These are phyloP conservation scores for Sclerotinia trifoliorum DNA, from an alignment of 2,329 filamentous ascomycete species.

Conservation along the genomic window DNA sequence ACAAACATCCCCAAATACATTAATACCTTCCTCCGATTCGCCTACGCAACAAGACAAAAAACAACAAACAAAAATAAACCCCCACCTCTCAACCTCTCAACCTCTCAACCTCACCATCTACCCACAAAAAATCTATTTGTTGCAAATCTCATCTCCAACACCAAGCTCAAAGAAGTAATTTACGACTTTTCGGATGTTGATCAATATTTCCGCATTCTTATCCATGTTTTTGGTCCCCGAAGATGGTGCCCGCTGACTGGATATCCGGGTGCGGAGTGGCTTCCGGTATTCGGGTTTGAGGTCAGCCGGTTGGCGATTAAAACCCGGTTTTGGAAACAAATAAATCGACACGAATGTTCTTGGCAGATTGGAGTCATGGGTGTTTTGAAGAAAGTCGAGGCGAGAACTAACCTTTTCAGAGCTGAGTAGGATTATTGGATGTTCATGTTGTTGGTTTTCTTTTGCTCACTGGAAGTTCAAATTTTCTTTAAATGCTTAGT, in stretches of 20 bases:
- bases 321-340: neutral
- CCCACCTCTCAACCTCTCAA: neutral
- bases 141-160: neutral
- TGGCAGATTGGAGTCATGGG: neutral
- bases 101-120: neutral
- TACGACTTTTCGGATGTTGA: neutral
- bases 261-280: neutral
- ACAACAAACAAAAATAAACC: neutral
- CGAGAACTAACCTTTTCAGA: no score
- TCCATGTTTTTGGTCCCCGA: neutral
- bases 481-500: no score
- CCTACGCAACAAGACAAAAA: neutral
- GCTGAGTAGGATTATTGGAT: neutral
- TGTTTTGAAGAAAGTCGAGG: neutral
- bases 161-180: neutral
- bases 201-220: neutral
- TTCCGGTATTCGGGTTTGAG: neutral
- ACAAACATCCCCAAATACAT: no score
- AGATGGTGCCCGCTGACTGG: neutral
- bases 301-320: neutral
- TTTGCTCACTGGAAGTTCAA: no score
- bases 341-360: no score
- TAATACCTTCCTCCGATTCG: neutral
- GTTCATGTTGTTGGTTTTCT: neutral
- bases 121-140: neutral